Percentiles rank a stretch among this genome's conserved stretches.
phyloP scores from a whole-genome alignment of 1,284 basidiomycete species.

The Papiliotrema flavescens region DNA sequence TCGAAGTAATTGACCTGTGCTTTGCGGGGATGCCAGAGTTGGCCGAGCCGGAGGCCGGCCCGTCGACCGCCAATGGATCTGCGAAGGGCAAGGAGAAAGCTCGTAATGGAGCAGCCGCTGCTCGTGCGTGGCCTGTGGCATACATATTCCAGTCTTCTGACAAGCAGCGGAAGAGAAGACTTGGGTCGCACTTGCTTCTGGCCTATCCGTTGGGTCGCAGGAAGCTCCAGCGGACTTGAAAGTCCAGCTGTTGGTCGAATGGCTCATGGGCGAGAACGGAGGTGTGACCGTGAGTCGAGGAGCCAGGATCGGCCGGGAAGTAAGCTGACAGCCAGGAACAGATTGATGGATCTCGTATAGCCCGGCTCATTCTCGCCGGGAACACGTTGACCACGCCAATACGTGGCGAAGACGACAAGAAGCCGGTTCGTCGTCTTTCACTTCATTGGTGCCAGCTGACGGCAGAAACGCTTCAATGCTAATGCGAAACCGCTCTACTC shows the following conservation, averaged over 20 bases:
- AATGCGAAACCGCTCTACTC: slow-evolving; percentile 55
- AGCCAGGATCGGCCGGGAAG: background rate
- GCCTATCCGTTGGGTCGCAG: slow-evolving; percentile 62
- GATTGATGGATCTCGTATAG: slow-evolving; percentile 64
- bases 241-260: slow-evolving; percentile 78
- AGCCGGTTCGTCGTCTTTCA: slow-evolving; percentile 53
- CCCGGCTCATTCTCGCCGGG: slow-evolving; percentile 78
- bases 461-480: slow-evolving; percentile 51
- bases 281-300: slow-evolving; percentile 54
- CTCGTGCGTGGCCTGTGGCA: slow-evolving; percentile 3
- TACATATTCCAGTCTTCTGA: background rate
- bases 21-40: slow-evolving; percentile 76
- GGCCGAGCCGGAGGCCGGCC: slow-evolving; percentile 30
- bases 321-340: slow-evolving; percentile 54
- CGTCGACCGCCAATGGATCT: slow-evolving; percentile 32
- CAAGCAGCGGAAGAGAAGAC: slow-evolving; percentile 45
- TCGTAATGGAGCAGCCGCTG: slow-evolving; percentile 26
- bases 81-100: slow-evolving; percentile 49
- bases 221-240: slow-evolving; percentile 65
- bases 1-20: slow-evolving; percentile 89
- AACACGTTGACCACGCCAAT: slow-evolving; percentile 68
- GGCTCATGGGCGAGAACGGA: slow-evolving; percentile 79
- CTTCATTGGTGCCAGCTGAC: background rate
- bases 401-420: slow-evolving; percentile 53
- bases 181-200: slow-evolving; percentile 82